Evolutionary conservation across 2,329 filamentous ascomycete species (phyloP).

Genomic region (Colletotrichum echinochloae): DNA sequence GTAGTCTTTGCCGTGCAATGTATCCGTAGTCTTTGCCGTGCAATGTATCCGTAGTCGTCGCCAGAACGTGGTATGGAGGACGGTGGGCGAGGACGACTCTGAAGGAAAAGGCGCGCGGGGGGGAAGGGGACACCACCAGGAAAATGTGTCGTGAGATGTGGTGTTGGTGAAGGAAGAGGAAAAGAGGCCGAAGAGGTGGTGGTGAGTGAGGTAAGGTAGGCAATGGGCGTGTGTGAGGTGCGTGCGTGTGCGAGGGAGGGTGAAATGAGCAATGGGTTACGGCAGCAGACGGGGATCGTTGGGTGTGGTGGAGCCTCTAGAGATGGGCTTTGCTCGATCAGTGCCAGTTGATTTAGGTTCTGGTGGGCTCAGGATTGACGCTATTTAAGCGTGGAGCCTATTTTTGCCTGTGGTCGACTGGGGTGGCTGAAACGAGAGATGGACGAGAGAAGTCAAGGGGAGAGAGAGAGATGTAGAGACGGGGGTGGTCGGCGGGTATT

Average conservation of each 20-base stretch:
- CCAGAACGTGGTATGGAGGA: not conserved
- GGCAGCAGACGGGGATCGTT: conserved; percentile 40
- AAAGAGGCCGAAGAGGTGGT: conserved; percentile 20
- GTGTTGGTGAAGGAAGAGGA: conserved; percentile 31
- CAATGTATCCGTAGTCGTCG: conserved; percentile 4
- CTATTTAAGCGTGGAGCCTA: conserved; percentile 41
- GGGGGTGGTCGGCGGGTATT: not conserved
- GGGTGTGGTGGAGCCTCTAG: conserved; percentile 38
- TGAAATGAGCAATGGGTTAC: conserved; percentile 21
- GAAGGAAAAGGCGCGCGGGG: not conserved
- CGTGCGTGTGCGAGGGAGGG: conserved; percentile 25
- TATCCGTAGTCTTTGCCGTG: not conserved
- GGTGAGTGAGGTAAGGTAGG: conserved; percentile 33
- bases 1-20: conserved; percentile 3
- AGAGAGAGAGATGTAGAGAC: conserved; percentile 8
- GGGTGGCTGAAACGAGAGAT: conserved; percentile 40
- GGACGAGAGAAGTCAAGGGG: conserved; percentile 1
- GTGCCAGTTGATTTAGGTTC: conserved; percentile 41
- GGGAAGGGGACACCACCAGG: not conserved
- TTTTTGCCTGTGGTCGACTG: conserved; percentile 40
- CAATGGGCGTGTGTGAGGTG: conserved; percentile 26
- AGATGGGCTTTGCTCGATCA: conserved; percentile 40
- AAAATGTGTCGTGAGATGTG: not conserved
- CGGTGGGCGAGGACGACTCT: not conserved
- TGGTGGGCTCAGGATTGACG: conserved; percentile 41